Evolutionary conservation across 805 yeast species (phyloP), one percentile per base, ranked within the genome.

Genomic region (Nakazawaea ernobii): DNA sequence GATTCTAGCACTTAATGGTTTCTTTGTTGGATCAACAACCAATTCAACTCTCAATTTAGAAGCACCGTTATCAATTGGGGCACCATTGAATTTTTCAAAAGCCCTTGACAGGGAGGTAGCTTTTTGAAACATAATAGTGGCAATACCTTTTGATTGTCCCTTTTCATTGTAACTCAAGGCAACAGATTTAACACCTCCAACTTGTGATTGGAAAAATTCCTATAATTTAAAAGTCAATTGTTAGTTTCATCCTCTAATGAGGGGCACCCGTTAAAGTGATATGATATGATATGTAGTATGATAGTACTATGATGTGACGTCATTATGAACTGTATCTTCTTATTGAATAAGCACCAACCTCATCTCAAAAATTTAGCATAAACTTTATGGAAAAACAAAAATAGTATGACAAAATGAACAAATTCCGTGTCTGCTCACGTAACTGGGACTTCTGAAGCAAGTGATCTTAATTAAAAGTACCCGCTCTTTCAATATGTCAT

Each of bases 131-230:
- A 83, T 74, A 59, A 94, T 79, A 49, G 94, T 89, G 53, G 96
- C 96, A 71, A 82, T 79, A 68, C 99, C 99, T 53, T 86, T 86
- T 54, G 95, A 88, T 67, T 81, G 81, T 45, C 98, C 99, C 64
- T 77, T 82, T 68, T 84, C 88, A 63, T 88, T 89, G 75, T 86
- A 94, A 58, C 84, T 75, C 60, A 89, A 76, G 46, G 79, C 71
- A 63, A 86, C 84, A 53, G 76, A 74, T 55, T 70, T 72, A 58
- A 92, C 88, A 55, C 90, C 87, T 57, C 99, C 99, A 55, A 94
- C 79, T 69, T 86, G 89, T 51, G 84, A 74, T 59, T 82, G 78
- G 69, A 94, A 91, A 69, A 89, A 94, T 69, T 89, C 95, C 95
- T 90, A 74, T 35, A 54, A 26, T 33, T 45, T 28, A 29, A 29